A percentile compares a stretch with the other conserved stretches of the same genome.
Evolutionary conservation across 78 protist genomes (phyloP).

Genomic region (Speleostelium caveatum): DNA sequence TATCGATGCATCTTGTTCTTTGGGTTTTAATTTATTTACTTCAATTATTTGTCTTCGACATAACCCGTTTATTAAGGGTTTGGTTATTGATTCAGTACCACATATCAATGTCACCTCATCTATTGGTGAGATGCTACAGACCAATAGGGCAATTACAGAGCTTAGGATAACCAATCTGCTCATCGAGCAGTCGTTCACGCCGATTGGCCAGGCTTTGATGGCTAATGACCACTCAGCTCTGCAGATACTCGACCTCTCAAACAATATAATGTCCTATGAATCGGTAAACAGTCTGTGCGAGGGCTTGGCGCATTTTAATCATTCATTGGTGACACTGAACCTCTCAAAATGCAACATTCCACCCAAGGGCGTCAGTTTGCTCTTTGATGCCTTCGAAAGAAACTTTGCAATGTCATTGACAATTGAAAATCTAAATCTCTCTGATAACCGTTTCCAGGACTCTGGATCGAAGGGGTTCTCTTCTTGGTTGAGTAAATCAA

Average conservation of each 20-base stretch:
- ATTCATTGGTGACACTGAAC: conserved; percentile 14
- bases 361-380: conserved; percentile 24
- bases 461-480: conserved; percentile 30
- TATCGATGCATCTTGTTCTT: conserved; percentile 38
- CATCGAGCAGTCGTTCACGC: conserved; percentile 60
- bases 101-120: conserved; percentile 62
- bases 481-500: conserved; percentile 31
- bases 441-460: conserved; percentile 63
- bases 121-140: conserved; percentile 50
- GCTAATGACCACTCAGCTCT: background rate
- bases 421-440: conserved; percentile 16
- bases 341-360: conserved; percentile 47
- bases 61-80: conserved; percentile 41
- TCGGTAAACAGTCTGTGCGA: conserved; percentile 26
- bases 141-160: conserved; percentile 50
- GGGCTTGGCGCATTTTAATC: conserved; percentile 50
- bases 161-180: conserved; percentile 11
- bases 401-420: conserved; percentile 72
- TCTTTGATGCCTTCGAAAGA: conserved; percentile 28
- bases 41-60: conserved; percentile 38
- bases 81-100: conserved; percentile 13
- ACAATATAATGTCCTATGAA: conserved; percentile 35
- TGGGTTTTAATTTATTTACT: conserved; percentile 60
- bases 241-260: conserved; percentile 36
- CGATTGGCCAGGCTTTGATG: conserved; percentile 26